Conservation (phyloP, 371 early-diverging fungal genomes). For the Lichtheimia corymbifera region DNA sequence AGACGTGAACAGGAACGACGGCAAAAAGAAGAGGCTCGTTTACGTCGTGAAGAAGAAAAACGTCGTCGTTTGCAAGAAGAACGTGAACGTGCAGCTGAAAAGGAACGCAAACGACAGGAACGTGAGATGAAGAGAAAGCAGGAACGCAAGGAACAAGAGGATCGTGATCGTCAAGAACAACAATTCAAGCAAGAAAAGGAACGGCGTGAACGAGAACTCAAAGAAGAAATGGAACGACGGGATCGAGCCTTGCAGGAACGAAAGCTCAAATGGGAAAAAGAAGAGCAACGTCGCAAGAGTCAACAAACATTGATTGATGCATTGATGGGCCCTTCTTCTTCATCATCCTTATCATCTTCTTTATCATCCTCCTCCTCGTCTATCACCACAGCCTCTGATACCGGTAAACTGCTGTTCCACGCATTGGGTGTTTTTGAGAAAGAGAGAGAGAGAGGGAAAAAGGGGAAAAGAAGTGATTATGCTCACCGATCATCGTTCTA, state of each 20-base stretch:
- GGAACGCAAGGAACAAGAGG: slow-evolving; percentile 28
- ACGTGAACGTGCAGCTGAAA: slow-evolving; percentile 53
- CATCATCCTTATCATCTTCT: not conserved
- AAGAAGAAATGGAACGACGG: slow-evolving; percentile 21
- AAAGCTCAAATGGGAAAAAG: slow-evolving; percentile 26
- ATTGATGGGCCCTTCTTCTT: slow-evolving; percentile 9
- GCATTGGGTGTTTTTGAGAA: no score
- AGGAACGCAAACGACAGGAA: slow-evolving; percentile 51
- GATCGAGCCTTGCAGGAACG: slow-evolving; percentile 32
- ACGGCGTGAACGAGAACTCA: slow-evolving; percentile 19
- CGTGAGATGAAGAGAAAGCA: slow-evolving; percentile 29
- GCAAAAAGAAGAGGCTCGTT: slow-evolving; percentile 52
- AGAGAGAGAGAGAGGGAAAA: no score
- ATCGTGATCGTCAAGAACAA: slow-evolving; percentile 31
- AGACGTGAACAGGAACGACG: slow-evolving; percentile 30
- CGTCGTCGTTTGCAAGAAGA: slow-evolving; percentile 57
- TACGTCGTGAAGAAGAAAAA: slow-evolving; percentile 58
- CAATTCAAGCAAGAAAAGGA: slow-evolving; percentile 44
- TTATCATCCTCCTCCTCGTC: not conserved
- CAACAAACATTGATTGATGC: slow-evolving; percentile 19
- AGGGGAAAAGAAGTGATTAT: no score
- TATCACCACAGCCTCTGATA: not conserved
- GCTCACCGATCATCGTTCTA: no score
- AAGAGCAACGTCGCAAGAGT: slow-evolving; percentile 5
- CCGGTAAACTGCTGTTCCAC: not conserved